Evolutionary conservation across 805 yeast genomes (phyloP), one percentile per base, ranked within the genome.

Genomic region (Ogataea sp.): DNA sequence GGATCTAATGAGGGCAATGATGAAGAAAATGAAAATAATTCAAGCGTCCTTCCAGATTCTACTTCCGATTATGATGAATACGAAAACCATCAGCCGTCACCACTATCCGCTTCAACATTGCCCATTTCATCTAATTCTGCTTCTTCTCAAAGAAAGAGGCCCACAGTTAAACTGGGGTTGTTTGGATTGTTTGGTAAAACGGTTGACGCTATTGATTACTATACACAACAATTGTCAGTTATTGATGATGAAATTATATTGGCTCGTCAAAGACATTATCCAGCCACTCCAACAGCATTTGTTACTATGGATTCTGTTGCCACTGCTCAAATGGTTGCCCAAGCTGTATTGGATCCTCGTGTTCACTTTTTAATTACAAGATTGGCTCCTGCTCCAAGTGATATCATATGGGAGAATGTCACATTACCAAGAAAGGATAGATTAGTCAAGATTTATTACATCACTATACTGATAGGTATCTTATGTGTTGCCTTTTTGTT

Each of bases 301-400:
- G 78, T 90, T 8, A 93, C 97, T 0, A 84, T 90, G 96, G 90
- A 85, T 47, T 75, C 93, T 1, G 97, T 88, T 3, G 95, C 96
- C 0, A 80, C 88, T 48, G 97, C 97, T 2, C 98, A 90, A 58
- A 82, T 88, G 85, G 81, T 93, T 23, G 96, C 97, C 0, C 98
- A 93, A 58, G 93, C 97, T 0, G 89, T 90, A 0, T 59, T 93
- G 42, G 96, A 89, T 55, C 97, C 97, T 0, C 73, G 84, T 41
- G 87, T 93, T 7, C 81, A 84, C 54, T 84, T 79, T 42, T 65
- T 93, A 39, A 84, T 89, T 27, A 83, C 96, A 3, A 68, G 74
- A 31, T 64, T 88, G 41, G 97, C 97, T 0, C 97, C 97, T 0
- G 95, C 97, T 1, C 97, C 97, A 4, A 90, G 83, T 52, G 98